phyloP scores from a whole-genome alignment of 805 yeast genomes.

The Starmerella khaoyaiensis region DNA sequence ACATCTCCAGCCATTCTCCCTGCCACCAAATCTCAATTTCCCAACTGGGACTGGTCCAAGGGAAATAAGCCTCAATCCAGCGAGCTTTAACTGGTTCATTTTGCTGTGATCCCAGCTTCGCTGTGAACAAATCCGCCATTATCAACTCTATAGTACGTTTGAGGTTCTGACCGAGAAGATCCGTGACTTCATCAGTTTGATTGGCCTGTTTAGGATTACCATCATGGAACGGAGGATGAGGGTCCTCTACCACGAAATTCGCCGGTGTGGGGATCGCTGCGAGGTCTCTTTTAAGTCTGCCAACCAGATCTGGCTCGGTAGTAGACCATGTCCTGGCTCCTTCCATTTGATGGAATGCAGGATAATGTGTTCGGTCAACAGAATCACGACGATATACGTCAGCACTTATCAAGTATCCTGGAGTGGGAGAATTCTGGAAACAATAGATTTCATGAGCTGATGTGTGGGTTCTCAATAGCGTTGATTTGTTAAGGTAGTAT shows the following conservation, averaged over 20 bases:
- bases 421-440: conserved; percentile 49
- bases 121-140: conserved; percentile 65
- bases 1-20: conserved; percentile 93
- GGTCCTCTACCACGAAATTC: conserved; percentile 61
- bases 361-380: conserved; percentile 90
- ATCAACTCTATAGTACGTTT: conserved; percentile 75
- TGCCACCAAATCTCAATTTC: conserved; percentile 99
- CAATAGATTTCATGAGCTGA: conserved; percentile 93
- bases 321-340: conserved; percentile 83
- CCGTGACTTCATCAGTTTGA: conserved; percentile 58
- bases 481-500: conserved; percentile 64
- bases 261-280: conserved; percentile 50
- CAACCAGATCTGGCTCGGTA: conserved; percentile 32
- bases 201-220: conserved; percentile 69
- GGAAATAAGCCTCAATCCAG: conserved; percentile 93
- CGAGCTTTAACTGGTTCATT: conserved; percentile 70
- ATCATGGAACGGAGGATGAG: conserved; percentile 40
- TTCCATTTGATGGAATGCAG: conserved; percentile 96
- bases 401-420: conserved; percentile 86
- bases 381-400: conserved; percentile 95
- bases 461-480: conserved; percentile 80
- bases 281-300: conserved; percentile 44
- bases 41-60: conserved; percentile 98
- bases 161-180: conserved; percentile 59
- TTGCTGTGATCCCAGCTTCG: conserved; percentile 43